Conservation (phyloP, 1,284 basidiomycete species). For the Tylopilus sp. region DNA sequence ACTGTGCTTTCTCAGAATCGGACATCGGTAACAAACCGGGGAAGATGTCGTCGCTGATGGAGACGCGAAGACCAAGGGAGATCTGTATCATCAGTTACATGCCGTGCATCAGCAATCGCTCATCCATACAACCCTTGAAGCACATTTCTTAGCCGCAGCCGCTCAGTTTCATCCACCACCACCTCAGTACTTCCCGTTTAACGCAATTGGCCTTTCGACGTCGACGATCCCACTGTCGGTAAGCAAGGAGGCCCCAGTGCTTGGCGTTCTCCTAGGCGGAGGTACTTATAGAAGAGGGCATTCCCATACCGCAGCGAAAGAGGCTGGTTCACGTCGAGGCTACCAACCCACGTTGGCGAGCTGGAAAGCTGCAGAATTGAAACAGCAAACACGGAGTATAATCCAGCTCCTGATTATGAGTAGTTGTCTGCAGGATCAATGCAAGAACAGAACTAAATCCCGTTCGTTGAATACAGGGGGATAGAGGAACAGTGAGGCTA, state of each 20-base stretch:
- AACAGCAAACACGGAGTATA: conserved; percentile 1
- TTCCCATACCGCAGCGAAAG: conserved; percentile 72
- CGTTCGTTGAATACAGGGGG: conserved; percentile 24
- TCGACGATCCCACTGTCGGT: conserved; percentile 38
- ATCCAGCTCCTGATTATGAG: conserved; percentile 13
- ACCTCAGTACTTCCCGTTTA: conserved; percentile 48
- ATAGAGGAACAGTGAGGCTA: conserved; percentile 26
- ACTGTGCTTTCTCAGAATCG: conserved; percentile 81
- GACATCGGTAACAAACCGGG: conserved; percentile 85
- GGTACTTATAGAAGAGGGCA: conserved; percentile 69
- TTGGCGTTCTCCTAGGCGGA: conserved; percentile 80
- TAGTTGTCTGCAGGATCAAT: conserved; percentile 8
- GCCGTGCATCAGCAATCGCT: conserved; percentile 66
- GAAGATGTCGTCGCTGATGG: conserved; percentile 31
- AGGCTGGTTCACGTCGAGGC: conserved; percentile 78
- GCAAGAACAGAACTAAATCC: conserved; percentile 27
- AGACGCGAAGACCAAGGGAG: conserved; percentile 45
- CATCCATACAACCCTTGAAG: conserved; percentile 68
- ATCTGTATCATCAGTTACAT: conserved; percentile 70
- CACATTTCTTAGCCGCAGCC: conserved; percentile 71
- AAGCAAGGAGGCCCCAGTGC: conserved; percentile 37
- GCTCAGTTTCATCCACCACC: conserved; percentile 56
- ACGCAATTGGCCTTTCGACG: conserved; percentile 34
- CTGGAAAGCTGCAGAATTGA: conserved; percentile 56
- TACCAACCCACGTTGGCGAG: conserved; percentile 82